A percentile compares a stretch with the other conserved stretches of the same genome.
Conservation (phyloP, 2,329 filamentous ascomycete genomes). For the Ceratocystis diversiconidia region DNA sequence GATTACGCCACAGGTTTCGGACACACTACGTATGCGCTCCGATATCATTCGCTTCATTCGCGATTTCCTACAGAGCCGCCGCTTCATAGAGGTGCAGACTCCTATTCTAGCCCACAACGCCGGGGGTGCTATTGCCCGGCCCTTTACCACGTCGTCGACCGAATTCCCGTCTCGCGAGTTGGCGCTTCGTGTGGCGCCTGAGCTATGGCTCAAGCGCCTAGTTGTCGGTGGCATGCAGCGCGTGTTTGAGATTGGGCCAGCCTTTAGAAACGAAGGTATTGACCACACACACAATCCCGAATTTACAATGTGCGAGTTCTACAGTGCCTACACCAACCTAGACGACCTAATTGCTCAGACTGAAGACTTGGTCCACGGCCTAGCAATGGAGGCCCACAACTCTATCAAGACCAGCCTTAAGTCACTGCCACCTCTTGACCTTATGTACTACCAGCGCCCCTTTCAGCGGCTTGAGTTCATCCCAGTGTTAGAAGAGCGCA, state of each 20-base stretch:
- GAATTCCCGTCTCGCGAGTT: slow-evolving; percentile 60
- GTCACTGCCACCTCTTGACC: slow-evolving; percentile 34
- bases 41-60: slow-evolving; percentile 61
- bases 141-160: slow-evolving; percentile 67
- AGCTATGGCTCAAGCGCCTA: slow-evolving; percentile 86
- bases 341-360: slow-evolving; percentile 62
- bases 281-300: slow-evolving; percentile 92
- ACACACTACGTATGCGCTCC: slow-evolving; percentile 60
- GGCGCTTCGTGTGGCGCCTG: slow-evolving; percentile 76
- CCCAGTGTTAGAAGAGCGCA: slow-evolving; percentile 55
- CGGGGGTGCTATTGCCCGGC: slow-evolving; percentile 74
- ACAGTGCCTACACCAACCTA: slow-evolving; percentile 70
- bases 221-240: slow-evolving; percentile 77
- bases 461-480: slow-evolving; percentile 69
- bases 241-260: slow-evolving; percentile 85
- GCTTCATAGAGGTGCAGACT: slow-evolving; percentile 80
- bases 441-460: slow-evolving; percentile 34
- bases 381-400: slow-evolving; percentile 38
- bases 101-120: slow-evolving; percentile 72
- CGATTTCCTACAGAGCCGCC: slow-evolving; percentile 53
- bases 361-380: slow-evolving; percentile 50
- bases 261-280: slow-evolving; percentile 85
- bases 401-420: slow-evolving; percentile 33
- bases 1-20: slow-evolving; percentile 51
- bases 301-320: slow-evolving; percentile 96